These are phyloP conservation scores for Candida maesae DNA, from an alignment of 805 yeast species.

Conservation along the genomic window DNA sequence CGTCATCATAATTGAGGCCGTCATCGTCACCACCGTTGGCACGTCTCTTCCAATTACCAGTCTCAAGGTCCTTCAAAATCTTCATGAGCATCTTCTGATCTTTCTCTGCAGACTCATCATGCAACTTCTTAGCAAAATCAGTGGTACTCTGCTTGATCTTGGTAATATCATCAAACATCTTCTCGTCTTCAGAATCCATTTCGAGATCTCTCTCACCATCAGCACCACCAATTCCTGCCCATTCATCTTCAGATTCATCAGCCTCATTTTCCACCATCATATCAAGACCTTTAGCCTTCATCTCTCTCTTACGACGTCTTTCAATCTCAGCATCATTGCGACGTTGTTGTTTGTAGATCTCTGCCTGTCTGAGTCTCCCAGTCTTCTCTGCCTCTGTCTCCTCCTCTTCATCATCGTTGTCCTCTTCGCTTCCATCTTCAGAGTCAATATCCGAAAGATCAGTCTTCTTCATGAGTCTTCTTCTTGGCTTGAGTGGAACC, in stretches of 20 bases:
- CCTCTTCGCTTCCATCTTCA: constrained; percentile 17
- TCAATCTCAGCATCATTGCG: constrained; percentile 23
- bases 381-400: constrained; percentile 20
- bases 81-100: constrained; percentile 64
- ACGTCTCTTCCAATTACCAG: constrained; percentile 63
- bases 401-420: constrained; percentile 23
- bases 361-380: constrained; percentile 20
- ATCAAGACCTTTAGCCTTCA: constrained; percentile 55
- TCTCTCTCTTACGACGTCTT: constrained; percentile 40
- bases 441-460: constrained; percentile 16
- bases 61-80: constrained; percentile 66
- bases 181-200: constrained; percentile 73
- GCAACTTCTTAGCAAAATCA: constrained; percentile 52
- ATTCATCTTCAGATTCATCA: constrained; percentile 86
- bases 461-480: constrained; percentile 25
- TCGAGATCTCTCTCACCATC: constrained; percentile 51
- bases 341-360: constrained; percentile 21
- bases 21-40: constrained; percentile 45
- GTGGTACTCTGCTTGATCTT: constrained; percentile 53
- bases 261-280: constrained; percentile 77
- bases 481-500: constrained; percentile 17
- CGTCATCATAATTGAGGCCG: constrained; percentile 68
- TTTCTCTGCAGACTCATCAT: constrained; percentile 55
- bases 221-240: constrained; percentile 75
- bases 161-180: constrained; percentile 69